Conservation (phyloP, 148 eudicot species). For the Silene uniflora region DNA sequence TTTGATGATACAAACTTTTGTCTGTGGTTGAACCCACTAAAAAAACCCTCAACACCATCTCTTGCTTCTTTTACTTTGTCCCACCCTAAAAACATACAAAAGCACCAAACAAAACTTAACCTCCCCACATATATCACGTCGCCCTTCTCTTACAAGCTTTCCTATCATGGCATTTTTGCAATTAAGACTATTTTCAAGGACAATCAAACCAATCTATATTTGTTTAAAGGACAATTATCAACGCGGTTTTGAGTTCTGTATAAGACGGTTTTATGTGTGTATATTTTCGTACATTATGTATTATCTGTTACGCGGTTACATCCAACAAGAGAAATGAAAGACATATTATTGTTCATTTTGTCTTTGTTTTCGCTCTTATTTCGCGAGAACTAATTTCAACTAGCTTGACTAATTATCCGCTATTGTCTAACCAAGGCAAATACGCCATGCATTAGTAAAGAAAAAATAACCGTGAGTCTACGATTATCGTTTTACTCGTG, state of each 20-base stretch:
- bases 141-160: constrained; percentile 23
- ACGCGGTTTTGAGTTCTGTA: not conserved
- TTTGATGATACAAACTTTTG: constrained; percentile 36
- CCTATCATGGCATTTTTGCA: constrained; percentile 11
- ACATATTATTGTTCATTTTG: too few species aligned
- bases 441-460: too few species aligned
- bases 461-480: too few species aligned
- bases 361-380: too few species aligned
- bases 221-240: too few species aligned
- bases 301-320: too few species aligned
- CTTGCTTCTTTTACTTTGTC: constrained; percentile 17
- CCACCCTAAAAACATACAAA: constrained; percentile 17
- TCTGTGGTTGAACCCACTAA: constrained; percentile 35
- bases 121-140: constrained; percentile 7
- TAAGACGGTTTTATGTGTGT: not conserved
- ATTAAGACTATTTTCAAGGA: constrained; percentile 12
- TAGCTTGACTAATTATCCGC: too few species aligned
- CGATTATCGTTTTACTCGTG: too few species aligned
- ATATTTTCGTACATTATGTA: not conserved
- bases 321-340: too few species aligned
- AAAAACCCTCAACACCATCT: constrained; percentile 12
- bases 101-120: not conserved
- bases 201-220: not conserved
- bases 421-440: too few species aligned
- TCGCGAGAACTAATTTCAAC: too few species aligned